These are phyloP conservation scores for Eragrostis nindensis DNA, from an alignment of 176 grass and related monocot genomes.

Conservation along the genomic window DNA sequence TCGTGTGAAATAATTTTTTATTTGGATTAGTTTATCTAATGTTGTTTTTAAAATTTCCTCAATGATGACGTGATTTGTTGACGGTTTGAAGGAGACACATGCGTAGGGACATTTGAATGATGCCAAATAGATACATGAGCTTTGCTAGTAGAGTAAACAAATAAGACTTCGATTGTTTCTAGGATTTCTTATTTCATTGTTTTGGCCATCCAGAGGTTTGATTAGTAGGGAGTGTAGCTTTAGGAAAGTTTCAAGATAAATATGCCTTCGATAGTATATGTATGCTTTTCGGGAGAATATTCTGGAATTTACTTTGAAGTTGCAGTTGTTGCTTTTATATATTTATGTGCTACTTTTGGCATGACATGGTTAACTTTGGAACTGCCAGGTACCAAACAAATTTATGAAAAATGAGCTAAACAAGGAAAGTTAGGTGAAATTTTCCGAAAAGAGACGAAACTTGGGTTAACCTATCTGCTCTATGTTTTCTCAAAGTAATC, in stretches of 20 bases:
- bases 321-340: constrained; percentile 24
- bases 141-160: constrained; percentile 34
- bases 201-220: background rate
- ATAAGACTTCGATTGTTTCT: constrained; percentile 4
- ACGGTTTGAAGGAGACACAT: constrained; percentile 16
- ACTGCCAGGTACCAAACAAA: background rate
- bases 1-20: background rate
- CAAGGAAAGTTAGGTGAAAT: background rate
- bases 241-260: background rate
- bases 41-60: background rate
- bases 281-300: constrained; percentile 24
- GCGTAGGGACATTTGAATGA: constrained; percentile 17
- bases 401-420: constrained; percentile 7
- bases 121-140: background rate
- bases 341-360: constrained; percentile 6
- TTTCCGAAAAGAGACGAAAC: background rate
- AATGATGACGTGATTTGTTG: background rate
- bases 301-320: background rate
- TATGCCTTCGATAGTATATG: no score
- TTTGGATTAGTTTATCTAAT: background rate
- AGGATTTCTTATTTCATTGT: constrained; percentile 5
- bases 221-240: background rate
- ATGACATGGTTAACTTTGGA: constrained; percentile 11
- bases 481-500: background rate
- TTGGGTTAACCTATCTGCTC: constrained; percentile 5